Evolutionary conservation across 2,329 filamentous ascomycete genomes (phyloP).

Genomic region (Colletotrichum sp.): DNA sequence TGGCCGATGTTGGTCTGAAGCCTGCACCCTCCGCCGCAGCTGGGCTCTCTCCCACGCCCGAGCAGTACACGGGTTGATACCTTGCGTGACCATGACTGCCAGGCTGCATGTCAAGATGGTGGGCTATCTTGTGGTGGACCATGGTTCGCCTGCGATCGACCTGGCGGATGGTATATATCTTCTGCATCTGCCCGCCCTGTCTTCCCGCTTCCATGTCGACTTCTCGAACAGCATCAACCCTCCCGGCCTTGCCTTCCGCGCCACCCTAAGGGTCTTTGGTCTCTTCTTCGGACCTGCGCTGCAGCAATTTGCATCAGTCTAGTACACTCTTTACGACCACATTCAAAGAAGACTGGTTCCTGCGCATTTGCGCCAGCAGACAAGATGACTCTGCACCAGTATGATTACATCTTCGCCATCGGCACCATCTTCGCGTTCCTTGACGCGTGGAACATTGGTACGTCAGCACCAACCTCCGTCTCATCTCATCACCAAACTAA

Average conservation of each 20-base stretch:
- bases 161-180: constrained; percentile 11
- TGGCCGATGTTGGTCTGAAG: constrained; percentile 3
- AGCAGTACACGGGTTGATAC: background rate
- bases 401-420: constrained; percentile 68
- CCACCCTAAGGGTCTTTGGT: constrained; percentile 1
- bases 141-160: background rate
- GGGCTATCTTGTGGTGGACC: background rate
- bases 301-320: background rate
- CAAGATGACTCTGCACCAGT: constrained; percentile 50
- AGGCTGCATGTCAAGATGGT: background rate
- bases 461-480: background rate
- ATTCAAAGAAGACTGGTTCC: background rate
- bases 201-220: background rate
- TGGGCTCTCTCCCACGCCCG: background rate
- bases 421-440: constrained; percentile 70
- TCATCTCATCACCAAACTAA: background rate
- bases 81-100: background rate
- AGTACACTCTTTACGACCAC: background rate
- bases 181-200: background rate
- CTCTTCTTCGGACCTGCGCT: background rate
- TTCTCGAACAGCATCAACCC: constrained; percentile 8
- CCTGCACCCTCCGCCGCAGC: background rate
- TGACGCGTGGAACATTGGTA: constrained; percentile 71
- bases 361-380: background rate
- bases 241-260: constrained; percentile 4